A percentile compares a stretch with the other conserved stretches of the same genome.
phyloP scores from a whole-genome alignment of 2,329 filamentous ascomycete genomes.

The Achaetomium macrosporum region DNA sequence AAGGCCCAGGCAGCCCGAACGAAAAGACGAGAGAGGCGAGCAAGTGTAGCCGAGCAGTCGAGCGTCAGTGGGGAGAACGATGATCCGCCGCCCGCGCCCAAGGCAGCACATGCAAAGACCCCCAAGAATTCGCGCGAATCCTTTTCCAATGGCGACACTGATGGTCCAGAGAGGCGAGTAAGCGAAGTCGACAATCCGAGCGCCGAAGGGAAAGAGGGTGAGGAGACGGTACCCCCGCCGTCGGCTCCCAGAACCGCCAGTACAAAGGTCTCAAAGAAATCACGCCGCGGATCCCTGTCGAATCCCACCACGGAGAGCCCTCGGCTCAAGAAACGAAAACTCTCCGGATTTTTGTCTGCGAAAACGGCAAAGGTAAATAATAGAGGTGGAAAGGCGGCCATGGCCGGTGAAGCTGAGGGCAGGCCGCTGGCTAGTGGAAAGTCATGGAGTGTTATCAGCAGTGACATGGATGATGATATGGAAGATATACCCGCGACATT shows the following conservation, averaged over 20 bases:
- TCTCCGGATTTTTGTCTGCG: neutral
- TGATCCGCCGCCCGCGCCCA: neutral
- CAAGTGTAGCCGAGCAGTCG: neutral
- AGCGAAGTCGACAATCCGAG: neutral
- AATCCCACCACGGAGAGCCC: neutral
- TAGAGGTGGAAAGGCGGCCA: neutral
- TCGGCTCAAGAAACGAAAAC: conserved; percentile 3
- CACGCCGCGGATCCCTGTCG: neutral
- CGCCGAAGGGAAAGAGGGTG: neutral
- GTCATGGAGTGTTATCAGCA: conserved; percentile 17
- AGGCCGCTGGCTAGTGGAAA: neutral
- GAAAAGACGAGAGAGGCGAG: conserved; percentile 1
- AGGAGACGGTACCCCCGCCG: neutral
- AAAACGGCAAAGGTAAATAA: neutral
- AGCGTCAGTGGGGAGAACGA: neutral
- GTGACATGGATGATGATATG: conserved; percentile 40
- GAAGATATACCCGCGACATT: conserved; percentile 35
- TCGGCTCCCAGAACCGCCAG: neutral
- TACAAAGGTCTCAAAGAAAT: conserved; percentile 1
- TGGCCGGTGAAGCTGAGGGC: neutral
- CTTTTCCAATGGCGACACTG: neutral
- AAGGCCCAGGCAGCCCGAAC: conserved; percentile 7
- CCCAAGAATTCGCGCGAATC: conserved; percentile 2
- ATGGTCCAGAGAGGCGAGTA: neutral
- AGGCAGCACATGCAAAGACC: neutral